A percentile compares a stretch with the other conserved stretches of the same genome.
These are phyloP conservation scores for Chenopodium formosanum DNA, from an alignment of 148 eudicot genomes.

Conservation along the genomic window DNA sequence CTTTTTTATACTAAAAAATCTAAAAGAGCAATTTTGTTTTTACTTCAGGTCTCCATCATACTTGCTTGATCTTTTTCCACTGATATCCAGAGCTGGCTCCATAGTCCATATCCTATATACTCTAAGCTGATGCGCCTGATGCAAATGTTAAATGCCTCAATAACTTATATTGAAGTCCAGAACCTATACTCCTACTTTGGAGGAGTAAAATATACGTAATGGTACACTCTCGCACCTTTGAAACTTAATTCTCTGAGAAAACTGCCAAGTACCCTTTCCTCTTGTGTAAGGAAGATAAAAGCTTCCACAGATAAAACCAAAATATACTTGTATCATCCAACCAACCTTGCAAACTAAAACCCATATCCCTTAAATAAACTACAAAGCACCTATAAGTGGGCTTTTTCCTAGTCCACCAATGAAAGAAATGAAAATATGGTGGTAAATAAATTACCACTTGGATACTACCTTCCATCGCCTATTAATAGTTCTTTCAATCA, in stretches of 20 bases:
- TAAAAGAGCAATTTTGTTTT: background rate
- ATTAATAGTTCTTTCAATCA: constrained; percentile 21
- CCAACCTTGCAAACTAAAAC: background rate
- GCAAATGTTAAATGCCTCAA: constrained; percentile 13
- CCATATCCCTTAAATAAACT: constrained; percentile 8
- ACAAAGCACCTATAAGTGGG: constrained; percentile 12
- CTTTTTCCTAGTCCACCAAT: constrained; percentile 10
- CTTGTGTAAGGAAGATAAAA: constrained; percentile 13
- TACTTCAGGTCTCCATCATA: background rate
- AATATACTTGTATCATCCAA: background rate
- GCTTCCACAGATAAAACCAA: constrained; percentile 4
- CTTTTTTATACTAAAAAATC: background rate
- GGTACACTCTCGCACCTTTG: constrained; percentile 10
- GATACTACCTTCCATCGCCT: constrained; percentile 18
- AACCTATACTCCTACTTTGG: background rate
- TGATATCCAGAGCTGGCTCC: constrained; percentile 11
- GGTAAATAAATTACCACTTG: constrained; percentile 14
- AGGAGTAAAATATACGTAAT: background rate
- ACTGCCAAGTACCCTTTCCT: constrained; percentile 14
- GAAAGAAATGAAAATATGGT: constrained; percentile 11
- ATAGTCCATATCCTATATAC: constrained; percentile 18
- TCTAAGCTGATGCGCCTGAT: constrained; percentile 3
- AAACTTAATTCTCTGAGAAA: constrained; percentile 10
- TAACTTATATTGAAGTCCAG: constrained; percentile 17
- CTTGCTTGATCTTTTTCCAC: constrained; percentile 10